Conservation (phyloP, 163 green algal species). For the Scenedesmus sp. region DNA sequence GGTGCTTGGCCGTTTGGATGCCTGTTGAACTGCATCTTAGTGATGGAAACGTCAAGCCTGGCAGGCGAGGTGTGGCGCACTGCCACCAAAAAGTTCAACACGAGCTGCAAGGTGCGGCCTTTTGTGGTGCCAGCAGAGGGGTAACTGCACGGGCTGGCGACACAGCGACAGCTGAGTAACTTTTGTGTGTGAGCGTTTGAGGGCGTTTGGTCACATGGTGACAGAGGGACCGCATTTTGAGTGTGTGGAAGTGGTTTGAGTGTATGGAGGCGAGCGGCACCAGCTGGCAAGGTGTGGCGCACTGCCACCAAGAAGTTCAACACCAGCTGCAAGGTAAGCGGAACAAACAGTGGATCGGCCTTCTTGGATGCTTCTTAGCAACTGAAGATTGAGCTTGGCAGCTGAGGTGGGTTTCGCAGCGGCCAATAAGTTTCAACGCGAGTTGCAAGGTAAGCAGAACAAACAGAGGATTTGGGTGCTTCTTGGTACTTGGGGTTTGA, state of each 20-base stretch:
- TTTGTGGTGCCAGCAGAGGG: too few relatives aligned
- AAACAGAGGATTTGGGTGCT: slow-evolving; percentile 42
- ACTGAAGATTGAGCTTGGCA: slow-evolving; percentile 51
- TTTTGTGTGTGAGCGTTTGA: too few relatives aligned
- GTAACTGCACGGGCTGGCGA: too few relatives aligned
- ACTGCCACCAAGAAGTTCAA: slow-evolving; percentile 88
- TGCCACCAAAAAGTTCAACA: slow-evolving; percentile 87
- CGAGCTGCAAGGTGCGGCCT: slow-evolving; percentile 79
- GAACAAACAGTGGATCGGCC: slow-evolving; percentile 13
- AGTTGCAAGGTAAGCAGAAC: slow-evolving; percentile 82
- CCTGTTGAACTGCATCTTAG: too few relatives aligned
- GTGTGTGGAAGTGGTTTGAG: too few relatives aligned
- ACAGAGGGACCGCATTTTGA: too few relatives aligned
- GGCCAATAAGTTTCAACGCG: slow-evolving; percentile 85
- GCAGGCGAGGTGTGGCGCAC: slow-evolving; percentile 75
- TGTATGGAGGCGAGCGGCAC: slow-evolving; percentile 39
- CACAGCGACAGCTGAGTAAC: too few relatives aligned
- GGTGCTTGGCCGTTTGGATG: too few relatives aligned
- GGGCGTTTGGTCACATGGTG: too few relatives aligned
- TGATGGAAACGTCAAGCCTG: slow-evolving; percentile 47
- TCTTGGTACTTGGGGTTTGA: too few relatives aligned
- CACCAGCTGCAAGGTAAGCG: slow-evolving; percentile 80
- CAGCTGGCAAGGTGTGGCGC: slow-evolving; percentile 78
- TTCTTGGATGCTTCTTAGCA: too few relatives aligned
- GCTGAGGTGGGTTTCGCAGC: slow-evolving; percentile 80